phyloP scores from a whole-genome alignment of 1,284 basidiomycete genomes.

The Rhodotorula mucilaginosa region DNA sequence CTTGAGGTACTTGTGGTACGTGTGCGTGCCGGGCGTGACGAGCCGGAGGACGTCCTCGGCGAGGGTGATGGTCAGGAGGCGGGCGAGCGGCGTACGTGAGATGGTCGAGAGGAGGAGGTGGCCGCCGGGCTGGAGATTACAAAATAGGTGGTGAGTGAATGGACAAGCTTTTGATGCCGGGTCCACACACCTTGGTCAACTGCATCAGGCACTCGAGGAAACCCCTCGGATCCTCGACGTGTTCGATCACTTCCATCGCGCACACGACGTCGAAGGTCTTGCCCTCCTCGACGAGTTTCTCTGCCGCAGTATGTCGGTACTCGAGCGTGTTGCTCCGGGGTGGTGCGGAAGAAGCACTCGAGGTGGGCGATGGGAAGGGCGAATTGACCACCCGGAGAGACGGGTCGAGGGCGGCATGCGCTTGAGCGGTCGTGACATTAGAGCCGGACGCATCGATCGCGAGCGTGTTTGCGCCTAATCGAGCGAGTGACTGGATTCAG shows the following conservation, averaged over 20 bases:
- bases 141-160: not conserved
- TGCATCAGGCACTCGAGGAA: constrained; percentile 79
- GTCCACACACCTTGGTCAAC: constrained; percentile 69
- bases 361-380: constrained; percentile 6
- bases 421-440: constrained; percentile 80
- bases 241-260: constrained; percentile 97
- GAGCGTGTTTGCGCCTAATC: constrained; percentile 79
- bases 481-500: constrained; percentile 66
- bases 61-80: constrained; percentile 82
- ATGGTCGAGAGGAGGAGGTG: constrained; percentile 97
- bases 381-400: constrained; percentile 29
- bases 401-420: constrained; percentile 80
- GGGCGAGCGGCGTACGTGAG: constrained; percentile 84
- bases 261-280: constrained; percentile 85
- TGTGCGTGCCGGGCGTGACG: constrained; percentile 88
- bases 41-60: constrained; percentile 81
- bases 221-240: constrained; percentile 83
- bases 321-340: constrained; percentile 47
- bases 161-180: no score
- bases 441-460: constrained; percentile 86
- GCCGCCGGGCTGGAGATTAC: constrained; percentile 75
- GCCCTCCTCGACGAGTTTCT: constrained; percentile 62
- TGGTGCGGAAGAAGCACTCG: not conserved
- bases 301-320: constrained; percentile 78
- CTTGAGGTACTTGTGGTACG: constrained; percentile 84